Conservation (phyloP, 2,329 filamentous ascomycete species). For the Talaromyces sp. region DNA sequence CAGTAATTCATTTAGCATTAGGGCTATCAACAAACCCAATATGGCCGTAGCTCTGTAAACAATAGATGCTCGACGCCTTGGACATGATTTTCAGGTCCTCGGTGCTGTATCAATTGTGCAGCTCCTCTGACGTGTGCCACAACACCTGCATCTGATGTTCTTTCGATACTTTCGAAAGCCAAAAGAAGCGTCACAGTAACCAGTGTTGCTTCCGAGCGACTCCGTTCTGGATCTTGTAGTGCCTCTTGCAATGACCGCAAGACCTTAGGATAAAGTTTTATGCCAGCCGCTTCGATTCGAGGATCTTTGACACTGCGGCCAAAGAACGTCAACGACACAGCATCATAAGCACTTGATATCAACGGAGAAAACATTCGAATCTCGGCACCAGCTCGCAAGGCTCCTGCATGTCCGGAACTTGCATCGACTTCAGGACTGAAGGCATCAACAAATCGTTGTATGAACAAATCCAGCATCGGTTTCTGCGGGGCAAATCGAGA, state of each 20-base stretch:
- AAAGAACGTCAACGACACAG: constrained; percentile 41
- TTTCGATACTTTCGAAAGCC: constrained; percentile 42
- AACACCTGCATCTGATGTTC: constrained; percentile 35
- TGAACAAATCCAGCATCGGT: constrained; percentile 36
- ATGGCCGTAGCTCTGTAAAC: constrained; percentile 41
- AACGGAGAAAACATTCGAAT: constrained; percentile 44
- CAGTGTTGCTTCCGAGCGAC: constrained; percentile 39
- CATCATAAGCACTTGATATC: constrained; percentile 38
- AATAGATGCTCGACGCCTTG: constrained; percentile 41
- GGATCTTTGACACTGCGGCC: constrained; percentile 38
- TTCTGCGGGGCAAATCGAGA: constrained; percentile 20
- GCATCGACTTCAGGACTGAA: constrained; percentile 40
- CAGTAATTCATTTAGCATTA: neutral
- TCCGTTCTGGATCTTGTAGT: constrained; percentile 36
- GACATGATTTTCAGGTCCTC: constrained; percentile 41
- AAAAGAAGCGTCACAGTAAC: constrained; percentile 40
- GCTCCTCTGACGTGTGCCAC: constrained; percentile 37
- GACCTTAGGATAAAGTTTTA: constrained; percentile 36
- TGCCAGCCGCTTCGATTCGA: constrained; percentile 35
- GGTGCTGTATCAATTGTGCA: constrained; percentile 38
- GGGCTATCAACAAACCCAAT: constrained; percentile 33
- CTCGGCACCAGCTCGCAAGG: constrained; percentile 37
- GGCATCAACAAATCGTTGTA: constrained; percentile 42
- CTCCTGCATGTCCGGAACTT: constrained; percentile 37
- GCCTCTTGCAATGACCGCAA: constrained; percentile 39